Base-by-base conservation (phyloP, 176 grass and related monocot genomes). In the Stipa capillata region DNA sequence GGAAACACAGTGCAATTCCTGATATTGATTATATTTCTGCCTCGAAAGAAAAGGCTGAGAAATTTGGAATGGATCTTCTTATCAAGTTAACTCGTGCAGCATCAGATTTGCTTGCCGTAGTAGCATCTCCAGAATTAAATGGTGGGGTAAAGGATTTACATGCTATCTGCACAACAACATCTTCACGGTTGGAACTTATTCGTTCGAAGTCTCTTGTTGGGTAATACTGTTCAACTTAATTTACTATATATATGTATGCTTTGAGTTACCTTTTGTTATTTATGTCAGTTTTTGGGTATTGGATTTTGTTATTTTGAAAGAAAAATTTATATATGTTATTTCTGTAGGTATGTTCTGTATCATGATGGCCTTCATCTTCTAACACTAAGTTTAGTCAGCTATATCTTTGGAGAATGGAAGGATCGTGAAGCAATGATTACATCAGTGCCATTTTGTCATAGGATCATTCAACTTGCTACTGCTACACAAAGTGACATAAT, bases 121-220 rank as follows among this genome's bases (percentile, higher is more conserved):
- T 56, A 36, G 78, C 78, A 33, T 69, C 66, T 35, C 78, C 64
- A 8, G 27, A 80, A 68, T 69, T 80, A 57, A 80, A 80, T 80
- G 36, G 34, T 33, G 49, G 64, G 1, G 40, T n/a, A 54, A 45
- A 72, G 16, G 10, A 25, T 8, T n/a, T 12, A 42, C 14, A 3
- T 66, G 25, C 13, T 66, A 23, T 67, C 37, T 11, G 57, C 36
- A 28, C 16, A 48, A 44, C 21, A 57, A 75, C 40, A 48, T 35
- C 29, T 78, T 8, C 43, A 63, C 15, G 63, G 31, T 63, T 78
- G 42, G 57, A 49, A 48, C 31, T 18, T 49, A 49, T 21, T 49
- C 16, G 11, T 47, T 64, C 75, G 44, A 69, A 35, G 24, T 69
- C 64, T 34, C 64, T 69, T 55, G 49, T 69, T 55, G 32, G 63